phyloP scores from a whole-genome alignment of 495 filamentous ascomycete genomes.

The Hapsidospora chrysogenum region DNA sequence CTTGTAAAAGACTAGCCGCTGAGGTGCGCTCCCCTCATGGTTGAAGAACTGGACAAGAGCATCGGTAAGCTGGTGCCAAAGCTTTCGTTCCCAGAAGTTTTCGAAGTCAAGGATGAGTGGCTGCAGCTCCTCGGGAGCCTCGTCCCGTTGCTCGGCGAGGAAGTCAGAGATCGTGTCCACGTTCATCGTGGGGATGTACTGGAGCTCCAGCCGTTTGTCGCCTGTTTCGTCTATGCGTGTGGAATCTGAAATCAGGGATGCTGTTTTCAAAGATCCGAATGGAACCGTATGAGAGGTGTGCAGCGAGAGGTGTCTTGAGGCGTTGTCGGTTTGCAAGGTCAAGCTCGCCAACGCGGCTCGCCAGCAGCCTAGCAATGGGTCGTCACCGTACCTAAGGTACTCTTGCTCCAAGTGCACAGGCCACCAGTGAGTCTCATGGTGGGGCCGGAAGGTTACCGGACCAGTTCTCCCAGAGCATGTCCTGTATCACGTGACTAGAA shows the following conservation, averaged over 20 bases:
- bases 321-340: neutral
- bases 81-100: conserved; percentile 93
- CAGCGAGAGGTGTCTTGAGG: too few species aligned
- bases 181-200: conserved; percentile 35
- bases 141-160: conserved; percentile 70
- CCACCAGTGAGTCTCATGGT: too few species aligned
- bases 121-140: conserved; percentile 76
- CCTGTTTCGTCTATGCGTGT: neutral
- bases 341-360: neutral
- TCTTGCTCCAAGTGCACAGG: too few species aligned
- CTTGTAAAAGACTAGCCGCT: conserved; percentile 81
- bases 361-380: neutral
- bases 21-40: conserved; percentile 56
- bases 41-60: conserved; percentile 79
- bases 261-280: too few species aligned
- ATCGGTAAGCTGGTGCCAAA: conserved; percentile 98
- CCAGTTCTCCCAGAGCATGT: too few species aligned
- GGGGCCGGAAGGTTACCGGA: too few species aligned
- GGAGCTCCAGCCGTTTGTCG: neutral
- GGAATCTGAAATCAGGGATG: neutral
- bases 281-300: too few species aligned
- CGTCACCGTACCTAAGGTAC: neutral
- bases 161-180: conserved; percentile 81
- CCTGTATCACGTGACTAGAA: too few species aligned
- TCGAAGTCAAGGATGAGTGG: conserved; percentile 81